Evolutionary conservation across 768 basidiomycete species (phyloP).

Genomic region (Rhodotorula paludigena): DNA sequence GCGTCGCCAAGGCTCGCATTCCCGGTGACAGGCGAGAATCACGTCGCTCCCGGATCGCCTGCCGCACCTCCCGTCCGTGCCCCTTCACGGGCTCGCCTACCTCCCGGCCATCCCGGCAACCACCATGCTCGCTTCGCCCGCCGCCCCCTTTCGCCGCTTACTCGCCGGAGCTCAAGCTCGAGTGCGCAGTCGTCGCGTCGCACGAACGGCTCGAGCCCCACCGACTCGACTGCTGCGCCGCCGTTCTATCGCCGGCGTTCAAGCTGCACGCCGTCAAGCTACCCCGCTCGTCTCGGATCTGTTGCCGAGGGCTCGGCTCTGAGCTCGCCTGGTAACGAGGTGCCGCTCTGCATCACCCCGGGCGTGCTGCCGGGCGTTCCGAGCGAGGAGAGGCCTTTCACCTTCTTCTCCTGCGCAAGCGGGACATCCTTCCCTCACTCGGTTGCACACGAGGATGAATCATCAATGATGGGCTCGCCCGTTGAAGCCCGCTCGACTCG

Average conservation of each 20-base stretch:
- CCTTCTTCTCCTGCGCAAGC: neutral
- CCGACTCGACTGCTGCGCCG: no score
- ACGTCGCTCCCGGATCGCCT: neutral
- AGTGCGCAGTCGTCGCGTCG: neutral
- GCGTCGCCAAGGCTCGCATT: slow-evolving; percentile 25
- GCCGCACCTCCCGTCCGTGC: neutral
- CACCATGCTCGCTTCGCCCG: slow-evolving; percentile 7
- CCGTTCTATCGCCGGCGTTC: neutral
- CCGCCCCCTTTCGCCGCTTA: no score
- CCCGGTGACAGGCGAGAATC: neutral
- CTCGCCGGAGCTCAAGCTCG: no score
- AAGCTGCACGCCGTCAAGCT: neutral
- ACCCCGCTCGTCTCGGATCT: neutral
- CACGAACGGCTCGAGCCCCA: no score
- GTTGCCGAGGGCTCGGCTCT: slow-evolving; percentile 2
- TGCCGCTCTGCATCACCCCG: no score
- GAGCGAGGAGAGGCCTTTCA: no score
- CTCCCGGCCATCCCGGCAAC: neutral
- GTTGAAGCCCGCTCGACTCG: neutral
- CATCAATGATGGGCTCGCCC: neutral
- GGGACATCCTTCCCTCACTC: slow-evolving; percentile 10
- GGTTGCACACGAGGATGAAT: slow-evolving; percentile 9
- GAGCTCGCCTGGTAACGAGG: neutral
- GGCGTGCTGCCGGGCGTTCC: no score
- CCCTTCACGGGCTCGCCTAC: neutral